A percentile compares a stretch with the other conserved stretches of the same genome.
Evolutionary conservation across 345 rosid genomes (phyloP).

Genomic region (Raphanus raphanistrum): DNA sequence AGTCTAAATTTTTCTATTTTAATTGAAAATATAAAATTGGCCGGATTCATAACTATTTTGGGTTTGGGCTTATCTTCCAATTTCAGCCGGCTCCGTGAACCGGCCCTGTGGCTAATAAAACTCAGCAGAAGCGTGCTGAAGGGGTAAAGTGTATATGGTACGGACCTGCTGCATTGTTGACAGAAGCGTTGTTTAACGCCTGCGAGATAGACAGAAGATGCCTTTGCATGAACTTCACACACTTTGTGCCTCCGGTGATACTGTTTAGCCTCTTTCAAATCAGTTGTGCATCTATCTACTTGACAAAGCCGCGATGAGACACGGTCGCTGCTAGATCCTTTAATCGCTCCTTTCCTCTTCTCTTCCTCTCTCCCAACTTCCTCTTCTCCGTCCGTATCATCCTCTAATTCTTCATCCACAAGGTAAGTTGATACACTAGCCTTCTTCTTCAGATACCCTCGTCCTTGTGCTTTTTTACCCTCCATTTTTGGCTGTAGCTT

Average conservation of each 20-base stretch:
- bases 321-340: slow-evolving; percentile 27
- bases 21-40: too few species aligned
- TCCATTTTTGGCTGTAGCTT: slow-evolving; percentile 34
- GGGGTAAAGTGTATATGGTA: background rate
- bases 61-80: too few species aligned
- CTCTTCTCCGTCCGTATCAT: slow-evolving; percentile 51
- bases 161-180: slow-evolving; percentile 82
- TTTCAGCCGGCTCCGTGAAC: too few species aligned
- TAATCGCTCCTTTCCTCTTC: slow-evolving; percentile 34
- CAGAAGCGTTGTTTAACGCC: slow-evolving; percentile 73
- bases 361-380: slow-evolving; percentile 45
- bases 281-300: slow-evolving; percentile 60
- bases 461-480: slow-evolving; percentile 38
- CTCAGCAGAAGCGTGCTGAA: background rate
- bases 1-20: too few species aligned
- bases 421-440: slow-evolving; percentile 30
- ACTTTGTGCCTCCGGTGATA: slow-evolving; percentile 77
- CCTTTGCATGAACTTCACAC: slow-evolving; percentile 77
- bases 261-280: slow-evolving; percentile 56
- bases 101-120: background rate
- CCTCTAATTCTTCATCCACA: slow-evolving; percentile 46
- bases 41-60: too few species aligned
- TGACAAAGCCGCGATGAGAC: slow-evolving; percentile 54
- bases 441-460: slow-evolving; percentile 38
- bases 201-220: slow-evolving; percentile 55